A percentile compares a stretch with the other conserved stretches of the same genome.
Conservation (phyloP, 2,329 filamentous ascomycete species). For the Talaromyces pinophilus region DNA sequence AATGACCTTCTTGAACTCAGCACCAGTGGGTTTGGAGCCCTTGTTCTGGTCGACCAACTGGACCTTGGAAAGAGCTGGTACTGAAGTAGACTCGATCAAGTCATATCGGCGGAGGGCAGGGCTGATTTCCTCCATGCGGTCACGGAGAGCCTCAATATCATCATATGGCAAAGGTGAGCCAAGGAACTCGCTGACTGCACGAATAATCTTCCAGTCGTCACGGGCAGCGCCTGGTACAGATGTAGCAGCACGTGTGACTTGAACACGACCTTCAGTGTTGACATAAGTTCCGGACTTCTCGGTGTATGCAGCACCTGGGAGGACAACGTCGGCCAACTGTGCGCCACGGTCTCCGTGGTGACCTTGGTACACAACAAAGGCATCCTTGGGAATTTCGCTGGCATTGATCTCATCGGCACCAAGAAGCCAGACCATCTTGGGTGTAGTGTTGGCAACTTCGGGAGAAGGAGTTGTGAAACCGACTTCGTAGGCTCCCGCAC, state of each 20-base stretch:
- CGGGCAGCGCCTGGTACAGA: constrained; percentile 84
- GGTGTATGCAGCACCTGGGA: constrained; percentile 93
- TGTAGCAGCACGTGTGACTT: constrained; percentile 88
- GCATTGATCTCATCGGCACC: constrained; percentile 89
- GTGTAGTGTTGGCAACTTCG: constrained; percentile 76
- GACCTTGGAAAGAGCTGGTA: constrained; percentile 79
- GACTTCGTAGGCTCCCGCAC: constrained; percentile 90
- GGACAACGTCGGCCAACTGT: constrained; percentile 87
- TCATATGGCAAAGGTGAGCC: constrained; percentile 87
- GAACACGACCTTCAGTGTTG: constrained; percentile 95
- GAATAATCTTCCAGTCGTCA: constrained; percentile 99
- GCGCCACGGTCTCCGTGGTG: constrained; percentile 95
- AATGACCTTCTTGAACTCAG: constrained; percentile 78
- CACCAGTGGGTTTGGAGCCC: constrained; percentile 71
- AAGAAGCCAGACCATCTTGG: constrained; percentile 96
- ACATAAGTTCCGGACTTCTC: constrained; percentile 96
- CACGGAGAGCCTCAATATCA: constrained; percentile 81
- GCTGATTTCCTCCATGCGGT: constrained; percentile 94
- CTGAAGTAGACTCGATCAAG: constrained; percentile 76
- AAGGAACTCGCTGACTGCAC: constrained; percentile 88
- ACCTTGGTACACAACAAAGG: constrained; percentile 96
- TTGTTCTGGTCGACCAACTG: constrained; percentile 97
- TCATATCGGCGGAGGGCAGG: constrained; percentile 89
- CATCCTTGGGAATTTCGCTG: constrained; percentile 87
- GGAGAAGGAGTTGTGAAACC: constrained; percentile 87